Base-by-base conservation (phyloP, 208 protist genomes). In the Phytomonas sp. region DNA sequence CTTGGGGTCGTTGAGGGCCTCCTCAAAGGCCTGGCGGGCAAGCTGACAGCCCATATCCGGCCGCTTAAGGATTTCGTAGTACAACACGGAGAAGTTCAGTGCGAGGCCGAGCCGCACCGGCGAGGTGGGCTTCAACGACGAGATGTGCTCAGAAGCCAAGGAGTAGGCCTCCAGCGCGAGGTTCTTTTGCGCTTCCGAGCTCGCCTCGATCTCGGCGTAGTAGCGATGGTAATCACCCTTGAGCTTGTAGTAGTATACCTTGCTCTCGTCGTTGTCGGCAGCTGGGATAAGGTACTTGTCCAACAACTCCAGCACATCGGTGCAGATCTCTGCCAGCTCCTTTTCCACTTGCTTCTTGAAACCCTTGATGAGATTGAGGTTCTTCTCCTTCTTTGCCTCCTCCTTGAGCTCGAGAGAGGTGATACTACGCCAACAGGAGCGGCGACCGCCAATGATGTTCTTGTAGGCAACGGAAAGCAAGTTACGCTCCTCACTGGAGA, bases 391-490 rank as follows among this genome's bases (percentile, higher is more conserved):
- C 74, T 86, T 82, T 60, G 77, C 80, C 80, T 95, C 93, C 76
- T 98, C 94, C 79, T 99, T 98, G 74, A 98, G 86, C 80, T 99
- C 97, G 66, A 99, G 98, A 0, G 92, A 92, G 56, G 89, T 98
- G 72, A 99, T 94, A 75, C 98, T 99, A 77, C 99, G 90, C 97
- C 98, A 99, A 68, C 98, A 98, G 20, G 98, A 97, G 77, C 99
- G 97, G 66, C 98, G 93, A 28, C 97, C 86, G 70, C 98, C 98
- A 86, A 99, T 98, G 62, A 99, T 97, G 83, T 99, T 99, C 89
- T 99, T 99, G 94, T 99, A 99, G 28, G 99, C 99, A 31, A 99
- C 98, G n/a, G 99, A 99, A 43, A 99, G 94, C 4, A 99, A 88
- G 78, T 99, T 99, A 76, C 99, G 89, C 84, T 99, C 99, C 87